Conservation (phyloP, 768 basidiomycete species). For the Sistotremastrum niveocremeum region DNA sequence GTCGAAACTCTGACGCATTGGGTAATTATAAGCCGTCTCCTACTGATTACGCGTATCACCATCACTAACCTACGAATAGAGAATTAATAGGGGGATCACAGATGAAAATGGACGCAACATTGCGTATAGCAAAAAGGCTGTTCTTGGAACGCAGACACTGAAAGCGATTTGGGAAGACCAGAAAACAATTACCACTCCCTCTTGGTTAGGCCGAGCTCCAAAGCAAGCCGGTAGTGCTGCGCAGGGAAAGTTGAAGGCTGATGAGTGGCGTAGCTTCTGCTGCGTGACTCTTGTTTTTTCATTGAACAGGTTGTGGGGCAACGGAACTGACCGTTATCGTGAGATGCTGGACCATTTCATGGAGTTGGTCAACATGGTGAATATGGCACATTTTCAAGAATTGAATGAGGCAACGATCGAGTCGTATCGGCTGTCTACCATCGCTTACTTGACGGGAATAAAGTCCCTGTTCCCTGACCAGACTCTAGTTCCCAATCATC, state of each 20-base stretch:
- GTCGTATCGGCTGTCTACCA: slow-evolving; percentile 1
- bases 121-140: too few relatives aligned
- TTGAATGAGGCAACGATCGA: slow-evolving; percentile 4
- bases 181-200: slow-evolving; percentile 8
- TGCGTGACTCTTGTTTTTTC: slow-evolving; percentile 10
- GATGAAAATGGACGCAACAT: too few relatives aligned
- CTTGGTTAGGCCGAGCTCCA: slow-evolving; percentile 11
- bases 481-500: slow-evolving; percentile 17
- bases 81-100: too few relatives aligned
- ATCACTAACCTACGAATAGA: too few relatives aligned
- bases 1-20: too few relatives aligned
- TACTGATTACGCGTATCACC: too few relatives aligned
- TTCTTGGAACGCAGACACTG: slow-evolving; percentile 3
- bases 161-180: slow-evolving; percentile 8
- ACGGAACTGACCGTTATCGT: not conserved
- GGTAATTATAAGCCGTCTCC: too few relatives aligned
- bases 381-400: slow-evolving; percentile 9
- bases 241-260: slow-evolving; percentile 13
- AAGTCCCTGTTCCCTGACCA: slow-evolving; percentile 13
- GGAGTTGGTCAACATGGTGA: slow-evolving; percentile 15
- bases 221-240: slow-evolving; percentile 7
- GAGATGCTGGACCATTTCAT: slow-evolving; percentile 20
- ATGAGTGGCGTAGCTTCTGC: slow-evolving; percentile 10
- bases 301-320: slow-evolving; percentile 13
- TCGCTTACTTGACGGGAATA: slow-evolving; percentile 10